Evolutionary conservation across 768 basidiomycete genomes (phyloP).

Genomic region (Cystoderma amianthinum): DNA sequence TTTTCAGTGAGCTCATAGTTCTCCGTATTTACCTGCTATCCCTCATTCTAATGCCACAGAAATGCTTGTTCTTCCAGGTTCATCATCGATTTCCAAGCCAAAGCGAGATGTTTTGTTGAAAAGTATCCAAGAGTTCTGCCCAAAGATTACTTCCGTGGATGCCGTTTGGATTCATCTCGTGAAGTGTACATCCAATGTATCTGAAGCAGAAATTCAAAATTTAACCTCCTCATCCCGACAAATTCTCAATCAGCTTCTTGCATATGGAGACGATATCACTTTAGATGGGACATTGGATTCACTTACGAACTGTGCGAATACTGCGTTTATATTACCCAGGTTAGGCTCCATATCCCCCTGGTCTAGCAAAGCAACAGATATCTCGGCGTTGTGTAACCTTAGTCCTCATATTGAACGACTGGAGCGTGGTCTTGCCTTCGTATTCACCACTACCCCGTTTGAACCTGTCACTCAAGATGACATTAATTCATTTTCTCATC

Average conservation of each 20-base stretch:
- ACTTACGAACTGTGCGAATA: slow-evolving; percentile 28
- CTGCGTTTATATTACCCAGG: slow-evolving; percentile 74
- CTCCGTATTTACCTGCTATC: too few species aligned
- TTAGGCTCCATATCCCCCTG: slow-evolving; percentile 94
- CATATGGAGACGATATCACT: slow-evolving; percentile 76
- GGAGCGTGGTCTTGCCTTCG: slow-evolving; percentile 77
- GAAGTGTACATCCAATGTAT: slow-evolving; percentile 41
- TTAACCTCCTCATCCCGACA: slow-evolving; percentile 34
- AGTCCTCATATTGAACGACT: slow-evolving; percentile 65
- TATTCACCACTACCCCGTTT: slow-evolving; percentile 41
- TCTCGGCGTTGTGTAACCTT: slow-evolving; percentile 82
- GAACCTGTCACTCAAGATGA: slow-evolving; percentile 34
- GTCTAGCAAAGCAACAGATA: slow-evolving; percentile 99
- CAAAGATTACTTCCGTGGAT: slow-evolving; percentile 63
- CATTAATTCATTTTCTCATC: slow-evolving; percentile 50
- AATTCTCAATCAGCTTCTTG: slow-evolving; percentile 64
- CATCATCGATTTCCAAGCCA: slow-evolving; percentile 65
- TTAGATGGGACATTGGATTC: slow-evolving; percentile 33
- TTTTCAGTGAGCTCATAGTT: too few species aligned
- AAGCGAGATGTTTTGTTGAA: slow-evolving; percentile 65
- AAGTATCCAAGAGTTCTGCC: slow-evolving; percentile 43
- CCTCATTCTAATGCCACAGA: background rate
- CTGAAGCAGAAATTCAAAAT: slow-evolving; percentile 41
- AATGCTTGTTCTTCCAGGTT: slow-evolving; percentile 79
- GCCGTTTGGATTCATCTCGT: slow-evolving; percentile 86